Percentiles rank a stretch among this genome's conserved stretches.
Conservation (phyloP, 1,284 basidiomycete species). For the Sanghuangporus baumii region DNA sequence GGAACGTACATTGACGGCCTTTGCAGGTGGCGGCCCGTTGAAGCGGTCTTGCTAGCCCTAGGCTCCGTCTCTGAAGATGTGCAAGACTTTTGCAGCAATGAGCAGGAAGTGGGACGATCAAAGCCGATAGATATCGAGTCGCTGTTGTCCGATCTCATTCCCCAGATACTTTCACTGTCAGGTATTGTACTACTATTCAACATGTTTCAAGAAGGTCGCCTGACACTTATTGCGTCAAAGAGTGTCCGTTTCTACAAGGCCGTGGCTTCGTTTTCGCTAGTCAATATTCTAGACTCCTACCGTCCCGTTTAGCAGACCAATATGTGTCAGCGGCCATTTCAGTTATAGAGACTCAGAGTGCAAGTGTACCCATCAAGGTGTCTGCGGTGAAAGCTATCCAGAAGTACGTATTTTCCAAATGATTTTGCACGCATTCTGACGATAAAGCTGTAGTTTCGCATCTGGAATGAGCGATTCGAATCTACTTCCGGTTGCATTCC, state of each 20-base stretch:
- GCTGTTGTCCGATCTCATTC: slow-evolving; percentile 75
- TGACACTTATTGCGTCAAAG: slow-evolving; percentile 33
- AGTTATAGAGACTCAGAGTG: slow-evolving; percentile 70
- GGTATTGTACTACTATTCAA: slow-evolving; percentile 35
- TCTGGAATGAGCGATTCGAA: slow-evolving; percentile 53
- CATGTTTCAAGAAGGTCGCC: neutral
- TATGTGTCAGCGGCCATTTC: slow-evolving; percentile 85
- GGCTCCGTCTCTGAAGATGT: slow-evolving; percentile 80
- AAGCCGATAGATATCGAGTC: slow-evolving; percentile 74
- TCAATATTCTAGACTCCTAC: slow-evolving; percentile 76
- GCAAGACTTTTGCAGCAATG: slow-evolving; percentile 71
- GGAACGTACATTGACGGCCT: neutral
- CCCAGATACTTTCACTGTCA: slow-evolving; percentile 62
- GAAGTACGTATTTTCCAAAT: slow-evolving; percentile 49
- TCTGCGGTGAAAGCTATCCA: slow-evolving; percentile 90
- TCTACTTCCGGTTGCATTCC: slow-evolving; percentile 60
- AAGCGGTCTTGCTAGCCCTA: slow-evolving; percentile 80
- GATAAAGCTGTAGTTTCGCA: slow-evolving; percentile 49
- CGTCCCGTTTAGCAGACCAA: slow-evolving; percentile 65
- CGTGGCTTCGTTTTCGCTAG: slow-evolving; percentile 93
- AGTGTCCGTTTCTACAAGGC: slow-evolving; percentile 88
- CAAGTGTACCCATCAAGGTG: slow-evolving; percentile 83
- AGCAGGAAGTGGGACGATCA: slow-evolving; percentile 52
- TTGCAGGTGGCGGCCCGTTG: slow-evolving; percentile 82
- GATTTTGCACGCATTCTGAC: neutral